Conservation (phyloP, 2,329 filamentous ascomycete species). For the Neodidymelliopsis sp. region DNA sequence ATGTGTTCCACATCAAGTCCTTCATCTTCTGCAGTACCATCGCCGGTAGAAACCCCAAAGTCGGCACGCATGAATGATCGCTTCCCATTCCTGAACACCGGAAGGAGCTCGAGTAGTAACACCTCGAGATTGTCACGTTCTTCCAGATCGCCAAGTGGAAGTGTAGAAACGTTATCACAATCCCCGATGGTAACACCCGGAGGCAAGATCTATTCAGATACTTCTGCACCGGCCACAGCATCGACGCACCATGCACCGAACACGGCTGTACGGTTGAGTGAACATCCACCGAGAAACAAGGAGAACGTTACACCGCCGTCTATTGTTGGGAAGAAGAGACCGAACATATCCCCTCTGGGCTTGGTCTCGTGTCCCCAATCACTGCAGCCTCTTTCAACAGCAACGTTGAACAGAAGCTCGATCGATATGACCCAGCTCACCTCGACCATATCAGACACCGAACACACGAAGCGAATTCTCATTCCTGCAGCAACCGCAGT, state of each 20-base stretch:
- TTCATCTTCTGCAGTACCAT: slow-evolving; percentile 17
- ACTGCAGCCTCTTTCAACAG: slow-evolving; percentile 26
- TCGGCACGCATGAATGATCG: slow-evolving; percentile 55
- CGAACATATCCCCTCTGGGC: slow-evolving; percentile 1
- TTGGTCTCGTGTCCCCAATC: slow-evolving; percentile 22
- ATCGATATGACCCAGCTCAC: slow-evolving; percentile 26
- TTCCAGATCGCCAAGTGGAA: slow-evolving; percentile 26
- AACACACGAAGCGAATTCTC: not conserved
- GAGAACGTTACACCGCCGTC: slow-evolving; percentile 34
- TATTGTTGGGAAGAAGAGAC: slow-evolving; percentile 1
- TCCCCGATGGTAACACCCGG: slow-evolving; percentile 20
- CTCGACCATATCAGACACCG: slow-evolving; percentile 13
- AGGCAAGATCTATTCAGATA: slow-evolving; percentile 30
- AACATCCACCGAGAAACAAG: slow-evolving; percentile 19
- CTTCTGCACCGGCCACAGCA: slow-evolving; percentile 22
- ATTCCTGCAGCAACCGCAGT: slow-evolving; percentile 11
- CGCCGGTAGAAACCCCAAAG: slow-evolving; percentile 23
- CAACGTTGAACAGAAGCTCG: slow-evolving; percentile 18
- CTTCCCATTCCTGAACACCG: slow-evolving; percentile 51
- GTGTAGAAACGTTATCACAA: slow-evolving; percentile 21
- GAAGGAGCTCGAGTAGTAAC: slow-evolving; percentile 38
- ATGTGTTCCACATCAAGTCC: slow-evolving; percentile 11
- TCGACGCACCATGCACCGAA: slow-evolving; percentile 16
- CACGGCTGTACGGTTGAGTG: slow-evolving; percentile 12
- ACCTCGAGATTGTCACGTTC: slow-evolving; percentile 30